Base-by-base conservation (phyloP, 805 yeast genomes). In the Sporopachydermia lactativora region DNA sequence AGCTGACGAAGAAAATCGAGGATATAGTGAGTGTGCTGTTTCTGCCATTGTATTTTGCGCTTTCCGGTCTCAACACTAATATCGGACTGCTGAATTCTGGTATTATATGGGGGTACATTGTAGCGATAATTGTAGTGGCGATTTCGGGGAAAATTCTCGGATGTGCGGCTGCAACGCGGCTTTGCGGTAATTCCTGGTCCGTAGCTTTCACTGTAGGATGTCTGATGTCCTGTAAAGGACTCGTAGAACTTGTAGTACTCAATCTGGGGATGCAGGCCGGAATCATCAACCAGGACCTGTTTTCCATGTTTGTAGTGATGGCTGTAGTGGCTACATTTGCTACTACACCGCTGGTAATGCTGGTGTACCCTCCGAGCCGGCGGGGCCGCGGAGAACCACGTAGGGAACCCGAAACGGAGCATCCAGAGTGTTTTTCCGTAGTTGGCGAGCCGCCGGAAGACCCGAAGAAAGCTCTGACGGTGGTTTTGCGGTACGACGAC, bases 151-250 rank as follows among this genome's bases (percentile, higher is more conserved):
- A 82, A 53, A 58, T 81, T 3, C 44, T 62, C 19, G 86, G 92
- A 11, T 92, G 92, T 2, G 59, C 73, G 19, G 45, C 76, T 8
- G 77, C 80, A 34, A 78, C 88, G 2, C 75, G 68, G 47, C 43
- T 73, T 35, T 69, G 68, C 54, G 82, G 81, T 1, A 58, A 81
- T 39, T 65, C 66, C 39, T 77, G 82, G 81, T 70, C 88, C 54
- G 92, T 82, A 54, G 71, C 85, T 2, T 54, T 76, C 28, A 66
- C 88, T 2, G 89, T 81, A 34, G 94, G 94, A 41, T 70, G 80
- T 17, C 64, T 82, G 49, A 82, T 82, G 92, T 80, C 89, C 4
- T 82, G 94, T 66, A 82, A 82, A 58, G 94, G 94, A 58, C 80
- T 81, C 47, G 92, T 81, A 17, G 94, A 81, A 58, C 77, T 81